phyloP scores from a whole-genome alignment of 139 green algal species.

The Bryopsis sp. region DNA sequence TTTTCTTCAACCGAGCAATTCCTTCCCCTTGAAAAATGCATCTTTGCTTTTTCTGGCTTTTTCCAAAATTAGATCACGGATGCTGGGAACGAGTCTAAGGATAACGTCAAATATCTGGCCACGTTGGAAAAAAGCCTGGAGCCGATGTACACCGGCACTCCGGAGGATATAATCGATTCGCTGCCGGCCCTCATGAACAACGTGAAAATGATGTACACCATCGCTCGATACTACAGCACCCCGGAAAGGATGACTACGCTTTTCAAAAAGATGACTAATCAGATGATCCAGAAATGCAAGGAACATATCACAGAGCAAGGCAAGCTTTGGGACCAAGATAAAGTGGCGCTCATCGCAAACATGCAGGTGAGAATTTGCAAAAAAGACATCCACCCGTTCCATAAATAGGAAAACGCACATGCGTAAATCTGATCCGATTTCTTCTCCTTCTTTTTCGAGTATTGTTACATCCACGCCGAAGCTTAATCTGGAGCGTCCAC shows the following conservation, averaged over 20 bases:
- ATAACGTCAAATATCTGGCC: constrained; percentile 87
- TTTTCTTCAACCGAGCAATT: too few relatives aligned
- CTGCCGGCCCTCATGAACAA: constrained; percentile 69
- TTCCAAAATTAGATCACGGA: constrained; percentile 52
- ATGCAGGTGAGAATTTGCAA: constrained; percentile 38
- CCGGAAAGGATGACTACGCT: constrained; percentile 71
- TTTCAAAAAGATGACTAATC: constrained; percentile 75
- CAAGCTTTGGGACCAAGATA: constrained; percentile 75
- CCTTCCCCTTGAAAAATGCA: too few relatives aligned
- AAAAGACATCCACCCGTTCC: too few relatives aligned
- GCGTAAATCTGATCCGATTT: too few relatives aligned
- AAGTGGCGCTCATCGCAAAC: constrained; percentile 53
- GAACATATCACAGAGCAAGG: constrained; percentile 49
- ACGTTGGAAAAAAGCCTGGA: constrained; percentile 78
- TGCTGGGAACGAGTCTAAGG: constrained; percentile 79
- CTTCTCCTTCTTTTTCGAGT: too few relatives aligned
- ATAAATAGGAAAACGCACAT: too few relatives aligned
- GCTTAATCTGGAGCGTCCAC: too few relatives aligned
- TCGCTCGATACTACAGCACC: constrained; percentile 80
- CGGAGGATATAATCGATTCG: constrained; percentile 56
- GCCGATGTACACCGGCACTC: constrained; percentile 58
- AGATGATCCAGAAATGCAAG: constrained; percentile 68
- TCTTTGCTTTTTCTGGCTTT: constrained; percentile 1
- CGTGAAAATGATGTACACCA: constrained; percentile 81
- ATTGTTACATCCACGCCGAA: too few relatives aligned